Conservation (phyloP, 1,284 basidiomycete genomes). For the Violaceomyces palustris region DNA sequence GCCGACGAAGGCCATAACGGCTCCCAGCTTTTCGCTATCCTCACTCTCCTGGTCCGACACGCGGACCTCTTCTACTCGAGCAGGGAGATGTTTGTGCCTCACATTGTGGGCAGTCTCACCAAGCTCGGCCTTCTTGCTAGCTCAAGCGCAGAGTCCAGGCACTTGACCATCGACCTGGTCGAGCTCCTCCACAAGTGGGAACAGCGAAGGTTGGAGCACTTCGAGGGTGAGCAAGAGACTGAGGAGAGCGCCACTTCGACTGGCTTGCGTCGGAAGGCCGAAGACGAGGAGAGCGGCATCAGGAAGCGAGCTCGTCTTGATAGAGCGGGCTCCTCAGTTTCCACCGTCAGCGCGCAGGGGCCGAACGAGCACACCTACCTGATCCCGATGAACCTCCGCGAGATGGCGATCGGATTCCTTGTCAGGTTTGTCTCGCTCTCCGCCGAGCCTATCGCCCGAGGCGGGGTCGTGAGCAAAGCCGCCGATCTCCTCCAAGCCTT, state of each 20-base stretch:
- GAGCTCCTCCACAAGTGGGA: conserved; percentile 55
- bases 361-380: conserved; percentile 37
- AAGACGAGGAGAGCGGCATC: not conserved
- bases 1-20: conserved; percentile 79
- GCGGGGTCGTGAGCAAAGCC: conserved; percentile 69
- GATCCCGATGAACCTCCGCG: conserved; percentile 43
- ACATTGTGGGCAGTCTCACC: conserved; percentile 83
- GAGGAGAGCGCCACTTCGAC: no score
- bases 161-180: conserved; percentile 56
- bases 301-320: not conserved
- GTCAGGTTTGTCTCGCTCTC: conserved; percentile 76
- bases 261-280: no score
- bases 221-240: conserved; percentile 41
- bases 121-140: conserved; percentile 77
- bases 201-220: conserved; percentile 53
- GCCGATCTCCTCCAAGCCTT: conserved; percentile 75
- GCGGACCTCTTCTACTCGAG: conserved; percentile 88
- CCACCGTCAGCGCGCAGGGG: no score
- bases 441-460: conserved; percentile 65
- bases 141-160: conserved; percentile 68
- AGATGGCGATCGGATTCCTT: conserved; percentile 79
- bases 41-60: conserved; percentile 87
- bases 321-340: not conserved
- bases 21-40: conserved; percentile 79
- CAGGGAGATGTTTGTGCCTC: conserved; percentile 88